These are phyloP conservation scores for Teratosphaeriaceae sp. DNA, from an alignment of 2,329 filamentous ascomycete species.

Conservation along the genomic window DNA sequence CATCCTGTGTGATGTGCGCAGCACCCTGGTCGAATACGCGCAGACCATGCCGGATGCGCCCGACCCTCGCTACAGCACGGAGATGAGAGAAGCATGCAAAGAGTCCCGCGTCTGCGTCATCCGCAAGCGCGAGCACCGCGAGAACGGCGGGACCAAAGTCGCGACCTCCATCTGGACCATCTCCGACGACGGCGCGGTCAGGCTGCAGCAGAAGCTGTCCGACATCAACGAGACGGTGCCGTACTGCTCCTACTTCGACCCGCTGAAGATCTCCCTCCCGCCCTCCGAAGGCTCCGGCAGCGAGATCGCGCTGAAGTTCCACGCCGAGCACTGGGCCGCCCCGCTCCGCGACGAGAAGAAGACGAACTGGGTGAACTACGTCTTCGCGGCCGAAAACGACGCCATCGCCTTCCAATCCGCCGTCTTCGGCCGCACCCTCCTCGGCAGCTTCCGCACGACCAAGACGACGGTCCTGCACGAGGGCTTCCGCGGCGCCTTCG, in stretches of 20 bases:
- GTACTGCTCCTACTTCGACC: slow-evolving; percentile 39
- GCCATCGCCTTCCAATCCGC: slow-evolving; percentile 40
- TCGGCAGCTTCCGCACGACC: slow-evolving; percentile 37
- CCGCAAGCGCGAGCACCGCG: slow-evolving; percentile 34
- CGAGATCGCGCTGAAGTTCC: slow-evolving; percentile 31
- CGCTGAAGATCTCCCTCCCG: slow-evolving; percentile 37
- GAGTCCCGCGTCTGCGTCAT: slow-evolving; percentile 38
- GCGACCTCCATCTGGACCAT: slow-evolving; percentile 41
- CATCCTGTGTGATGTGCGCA: slow-evolving; percentile 39
- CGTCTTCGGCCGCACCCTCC: slow-evolving; percentile 38
- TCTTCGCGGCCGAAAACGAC: slow-evolving; percentile 29
- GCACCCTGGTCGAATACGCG: slow-evolving; percentile 36
- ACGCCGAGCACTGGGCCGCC: slow-evolving; percentile 31
- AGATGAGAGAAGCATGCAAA: slow-evolving; percentile 34
- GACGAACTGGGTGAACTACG: slow-evolving; percentile 41
- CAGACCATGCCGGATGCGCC: slow-evolving; percentile 30
- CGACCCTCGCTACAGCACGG: slow-evolving; percentile 31
- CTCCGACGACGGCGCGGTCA: slow-evolving; percentile 35
- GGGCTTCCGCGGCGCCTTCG: slow-evolving; percentile 34
- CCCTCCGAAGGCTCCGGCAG: slow-evolving; percentile 23
- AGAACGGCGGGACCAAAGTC: slow-evolving; percentile 30
- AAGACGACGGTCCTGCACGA: slow-evolving; percentile 41
- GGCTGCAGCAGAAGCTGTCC: slow-evolving; percentile 38
- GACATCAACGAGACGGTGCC: slow-evolving; percentile 38
- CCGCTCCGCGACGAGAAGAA: slow-evolving; percentile 28